Percentiles rank a stretch among this genome's conserved stretches.
Evolutionary conservation across 768 basidiomycete species (phyloP).

Genomic region (Rhizopogon vulgaris): DNA sequence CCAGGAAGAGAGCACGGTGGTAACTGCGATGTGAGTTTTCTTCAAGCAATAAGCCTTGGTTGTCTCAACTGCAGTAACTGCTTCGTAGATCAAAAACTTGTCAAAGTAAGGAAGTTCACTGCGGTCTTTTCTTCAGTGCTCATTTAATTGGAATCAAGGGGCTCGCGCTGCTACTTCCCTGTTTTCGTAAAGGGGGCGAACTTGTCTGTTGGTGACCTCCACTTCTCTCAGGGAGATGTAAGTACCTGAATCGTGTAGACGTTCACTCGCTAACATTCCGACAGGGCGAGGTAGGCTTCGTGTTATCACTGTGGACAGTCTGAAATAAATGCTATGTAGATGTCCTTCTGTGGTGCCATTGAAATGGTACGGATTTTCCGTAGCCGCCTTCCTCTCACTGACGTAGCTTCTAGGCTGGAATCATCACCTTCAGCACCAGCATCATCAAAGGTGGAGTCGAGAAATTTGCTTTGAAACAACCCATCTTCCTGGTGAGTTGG

Average conservation of each 20-base stretch:
- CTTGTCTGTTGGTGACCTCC: slow-evolving; percentile 71
- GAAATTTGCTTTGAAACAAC: slow-evolving; percentile 68
- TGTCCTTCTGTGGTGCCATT: slow-evolving; percentile 73
- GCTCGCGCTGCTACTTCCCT: slow-evolving; percentile 70
- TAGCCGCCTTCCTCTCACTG: background rate
- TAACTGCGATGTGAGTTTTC: slow-evolving; percentile 55
- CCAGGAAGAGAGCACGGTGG: slow-evolving; percentile 80
- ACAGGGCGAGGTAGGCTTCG: slow-evolving; percentile 48
- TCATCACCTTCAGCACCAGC: slow-evolving; percentile 65
- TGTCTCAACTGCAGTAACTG: background rate
- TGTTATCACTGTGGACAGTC: background rate
- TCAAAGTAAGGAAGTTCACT: slow-evolving; percentile 35
- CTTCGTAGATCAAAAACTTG: slow-evolving; percentile 62
- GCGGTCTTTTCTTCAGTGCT: background rate
- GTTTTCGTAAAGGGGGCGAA: slow-evolving; percentile 75
- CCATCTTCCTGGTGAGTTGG: slow-evolving; percentile 58
- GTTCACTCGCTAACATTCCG: slow-evolving; percentile 1
- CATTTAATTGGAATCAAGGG: slow-evolving; percentile 26
- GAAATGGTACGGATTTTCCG: slow-evolving; percentile 48
- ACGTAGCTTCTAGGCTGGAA: slow-evolving; percentile 43
- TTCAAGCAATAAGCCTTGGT: background rate
- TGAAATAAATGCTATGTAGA: slow-evolving; percentile 23
- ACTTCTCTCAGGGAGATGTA: slow-evolving; percentile 76
- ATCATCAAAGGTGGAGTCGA: slow-evolving; percentile 71
- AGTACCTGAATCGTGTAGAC: slow-evolving; percentile 5